Conservation (phyloP, 2,329 filamentous ascomycete genomes). For the Venturia nashicola region DNA sequence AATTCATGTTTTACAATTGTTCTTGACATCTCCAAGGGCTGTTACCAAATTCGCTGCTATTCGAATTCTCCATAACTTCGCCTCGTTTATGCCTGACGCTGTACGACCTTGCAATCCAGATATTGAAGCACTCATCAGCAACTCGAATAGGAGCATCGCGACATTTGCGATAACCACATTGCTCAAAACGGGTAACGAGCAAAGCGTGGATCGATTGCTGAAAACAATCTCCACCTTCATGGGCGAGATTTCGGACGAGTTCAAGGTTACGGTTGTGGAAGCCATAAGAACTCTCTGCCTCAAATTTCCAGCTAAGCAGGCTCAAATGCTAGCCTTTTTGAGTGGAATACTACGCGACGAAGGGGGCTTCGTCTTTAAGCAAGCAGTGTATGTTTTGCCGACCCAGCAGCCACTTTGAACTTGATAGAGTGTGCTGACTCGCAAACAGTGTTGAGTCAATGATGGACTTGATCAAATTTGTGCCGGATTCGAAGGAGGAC, state of each 20-base stretch:
- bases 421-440: neutral
- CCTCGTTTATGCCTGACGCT: conserved; percentile 87
- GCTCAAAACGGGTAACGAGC: conserved; percentile 96
- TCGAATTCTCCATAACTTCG: conserved; percentile 90
- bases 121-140: conserved; percentile 92
- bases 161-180: conserved; percentile 97
- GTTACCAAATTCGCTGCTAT: conserved; percentile 98
- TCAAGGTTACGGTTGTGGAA: conserved; percentile 99
- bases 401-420: neutral
- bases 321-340: conserved; percentile 92
- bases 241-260: conserved; percentile 98
- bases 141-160: conserved; percentile 92
- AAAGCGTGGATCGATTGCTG: conserved; percentile 92
- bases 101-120: conserved; percentile 93
- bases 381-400: conserved; percentile 46
- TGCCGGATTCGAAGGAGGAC: conserved; percentile 71
- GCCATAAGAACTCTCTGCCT: conserved; percentile 91
- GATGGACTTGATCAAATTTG: conserved; percentile 98
- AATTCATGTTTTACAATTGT: conserved; percentile 89
- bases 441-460: conserved; percentile 68
- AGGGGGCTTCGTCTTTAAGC: conserved; percentile 97
- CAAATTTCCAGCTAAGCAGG: conserved; percentile 97
- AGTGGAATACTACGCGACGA: conserved; percentile 95
- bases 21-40: conserved; percentile 87
- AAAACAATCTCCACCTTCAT: conserved; percentile 98